Base-by-base conservation (phyloP, 148 eudicot genomes). In the Beta vulgaris region DNA sequence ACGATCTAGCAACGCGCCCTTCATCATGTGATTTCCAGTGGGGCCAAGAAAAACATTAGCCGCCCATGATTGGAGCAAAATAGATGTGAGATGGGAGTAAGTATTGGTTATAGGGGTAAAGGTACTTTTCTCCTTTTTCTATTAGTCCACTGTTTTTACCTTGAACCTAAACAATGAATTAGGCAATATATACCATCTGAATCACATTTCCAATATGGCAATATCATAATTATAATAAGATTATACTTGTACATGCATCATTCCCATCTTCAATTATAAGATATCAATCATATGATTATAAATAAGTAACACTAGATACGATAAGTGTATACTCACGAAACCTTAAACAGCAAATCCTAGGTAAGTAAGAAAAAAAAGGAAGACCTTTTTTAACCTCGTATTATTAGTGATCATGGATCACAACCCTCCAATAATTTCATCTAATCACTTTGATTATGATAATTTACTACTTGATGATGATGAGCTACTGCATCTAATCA, bases 401-500 rank as follows among this genome's bases (percentile, higher is more conserved):
- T 12, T 39, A 6, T 0, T 8, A 59, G 0, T 4, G 14, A 3
- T 28, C 15, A 75, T 75, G 78, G 78, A 75, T 46, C 21, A 44
- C 8, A 73, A 60, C 46, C 7, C 15, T 11, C 10, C 54, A 39
- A n/a, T 26, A 25, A 59, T 25, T 29, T 61, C 76, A 21, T 60
- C 57, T 1, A 9, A 73, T 19, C 68, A 28, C 12, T 73, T 73
- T 28, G 68, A 40, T 19, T 28, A 0, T 18, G 51, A 66, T 36
- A 31, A 49, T 0, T 14, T 53, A 0, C 1, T 18, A 36, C 43
- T 75, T 0, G 78, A 75, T 19, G 69, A 74, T 15, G 72, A 75
- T 16, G 78, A 53, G 29, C 21, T 75, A 37, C 35, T 75, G 23
- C 72, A 65, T 32, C 48, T 54, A 16, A 16, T 75, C 34, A 75